Evolutionary conservation across 257 asterid species (phyloP), one percentile per base, ranked within the genome.

Genomic region (Gentiana macrophylla): DNA sequence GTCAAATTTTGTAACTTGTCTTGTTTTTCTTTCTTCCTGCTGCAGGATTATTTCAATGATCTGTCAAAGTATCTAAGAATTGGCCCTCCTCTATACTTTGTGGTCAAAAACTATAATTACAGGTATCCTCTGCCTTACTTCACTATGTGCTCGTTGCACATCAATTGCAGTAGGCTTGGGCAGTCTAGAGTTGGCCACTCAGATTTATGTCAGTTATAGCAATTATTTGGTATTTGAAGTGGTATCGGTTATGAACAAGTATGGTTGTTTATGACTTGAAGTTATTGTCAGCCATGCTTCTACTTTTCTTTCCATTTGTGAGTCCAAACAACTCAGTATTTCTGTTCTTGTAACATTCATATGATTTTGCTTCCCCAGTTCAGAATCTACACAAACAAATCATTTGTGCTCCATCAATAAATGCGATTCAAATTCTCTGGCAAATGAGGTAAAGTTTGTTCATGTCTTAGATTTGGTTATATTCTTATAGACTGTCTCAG

Each of bases 21-120:
- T 13, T 64, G 32, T 71, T 57, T 62, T 66, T 24, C 24, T 24
- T 24, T 24, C 24, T 24, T 24, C 24, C 24, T 24, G 62, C 69
- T 74, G 56, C 84, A 91, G 98, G 98, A 91, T 66, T 92, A 92
- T 79, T 92, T 83, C 58, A 78, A 64, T 41, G 77, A 88, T 72
- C 49, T 92, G 63, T 70, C 98, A 2, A 84, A 88, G 34, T 80
- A 85, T 77, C 94, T 92, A 71, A 81, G 90, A 76, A 70, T 92
- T 34, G 98, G 98, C 65, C 98, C 98, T 34, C 98, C 98, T 36
- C 80, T 92, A 59, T 92, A 88, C 72, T 88, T 92, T 60, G 95
- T 92, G 32, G 91, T 92, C 69, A 81, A 87, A 74, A 76, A 88
- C 82, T 92, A 78, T 70, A 92, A 92, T 68, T 92, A 75, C 70